Percentiles rank a stretch among this genome's conserved stretches.
Conservation (phyloP, 2,329 filamentous ascomycete species). For the Ceratocystis eucalypticola region DNA sequence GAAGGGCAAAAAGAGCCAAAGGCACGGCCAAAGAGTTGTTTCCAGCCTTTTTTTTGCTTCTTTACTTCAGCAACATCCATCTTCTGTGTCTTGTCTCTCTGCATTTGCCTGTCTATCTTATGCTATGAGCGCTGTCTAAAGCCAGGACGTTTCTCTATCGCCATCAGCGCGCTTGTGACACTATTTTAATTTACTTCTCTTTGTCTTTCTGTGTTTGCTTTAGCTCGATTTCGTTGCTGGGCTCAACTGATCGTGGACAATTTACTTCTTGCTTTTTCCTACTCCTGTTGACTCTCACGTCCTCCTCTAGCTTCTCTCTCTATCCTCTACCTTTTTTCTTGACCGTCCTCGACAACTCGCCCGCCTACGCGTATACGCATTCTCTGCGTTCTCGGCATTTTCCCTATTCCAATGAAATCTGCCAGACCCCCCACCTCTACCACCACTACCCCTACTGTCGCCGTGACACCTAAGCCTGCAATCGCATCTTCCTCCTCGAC, state of each 20-base stretch:
- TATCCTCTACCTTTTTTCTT: background rate
- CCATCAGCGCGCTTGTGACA: background rate
- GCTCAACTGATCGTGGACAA: too few species aligned
- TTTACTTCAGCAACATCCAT: background rate
- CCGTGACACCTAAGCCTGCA: constrained; percentile 21
- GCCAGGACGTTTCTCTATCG: background rate
- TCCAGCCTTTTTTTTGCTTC: background rate
- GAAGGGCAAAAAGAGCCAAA: background rate
- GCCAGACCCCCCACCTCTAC: constrained; percentile 33
- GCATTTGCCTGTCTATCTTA: background rate
- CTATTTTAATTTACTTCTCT: background rate
- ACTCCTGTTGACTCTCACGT: background rate
- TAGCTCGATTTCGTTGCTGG: background rate
- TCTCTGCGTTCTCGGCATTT: background rate
- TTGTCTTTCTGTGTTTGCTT: background rate
- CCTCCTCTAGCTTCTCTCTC: background rate
- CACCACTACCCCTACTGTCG: constrained; percentile 27
- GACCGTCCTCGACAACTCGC: background rate
- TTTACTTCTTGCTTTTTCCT: too few species aligned
- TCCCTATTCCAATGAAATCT: constrained; percentile 36
- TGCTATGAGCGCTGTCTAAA: background rate
- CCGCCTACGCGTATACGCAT: background rate
- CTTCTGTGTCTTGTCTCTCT: background rate
- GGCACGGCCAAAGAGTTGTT: background rate
- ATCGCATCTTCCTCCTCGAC: background rate